Evolutionary conservation across 306 rosid species (phyloP).

Genomic region (Glycine tomentella): DNA sequence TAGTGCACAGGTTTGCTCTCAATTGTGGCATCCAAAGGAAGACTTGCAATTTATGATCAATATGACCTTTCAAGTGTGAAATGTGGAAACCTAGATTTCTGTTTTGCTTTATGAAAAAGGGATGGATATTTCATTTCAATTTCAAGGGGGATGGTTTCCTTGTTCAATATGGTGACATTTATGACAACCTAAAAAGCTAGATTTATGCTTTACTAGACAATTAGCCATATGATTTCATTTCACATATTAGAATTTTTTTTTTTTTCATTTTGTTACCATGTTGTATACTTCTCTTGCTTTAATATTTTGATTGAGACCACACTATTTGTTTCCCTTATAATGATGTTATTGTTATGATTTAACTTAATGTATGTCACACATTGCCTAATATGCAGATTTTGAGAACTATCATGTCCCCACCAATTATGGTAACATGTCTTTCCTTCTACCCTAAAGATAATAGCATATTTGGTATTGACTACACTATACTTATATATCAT

Average conservation of each 20-base stretch:
- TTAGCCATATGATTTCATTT: too few relatives aligned
- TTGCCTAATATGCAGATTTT: slow-evolving; percentile 33
- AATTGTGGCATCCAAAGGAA: not conserved
- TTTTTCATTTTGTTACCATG: too few relatives aligned
- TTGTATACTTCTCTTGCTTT: not conserved
- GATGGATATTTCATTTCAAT: slow-evolving; percentile 27
- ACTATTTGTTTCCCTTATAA: not conserved
- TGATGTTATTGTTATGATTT: slow-evolving; percentile 3
- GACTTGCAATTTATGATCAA: not conserved
- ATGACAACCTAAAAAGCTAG: not conserved
- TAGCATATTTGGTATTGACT: slow-evolving; percentile 46
- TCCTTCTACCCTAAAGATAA: slow-evolving; percentile 51
- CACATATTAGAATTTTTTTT: too few relatives aligned
- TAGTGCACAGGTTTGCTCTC: not conserved
- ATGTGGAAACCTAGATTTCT: not conserved
- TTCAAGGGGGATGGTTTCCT: slow-evolving; percentile 16
- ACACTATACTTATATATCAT: slow-evolving; percentile 36
- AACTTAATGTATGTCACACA: not conserved
- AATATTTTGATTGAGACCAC: not conserved
- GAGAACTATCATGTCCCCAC: slow-evolving; percentile 40
- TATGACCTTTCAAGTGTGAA: not conserved
- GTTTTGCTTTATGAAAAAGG: not conserved
- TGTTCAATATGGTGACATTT: not conserved
- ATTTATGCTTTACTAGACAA: too few relatives aligned
- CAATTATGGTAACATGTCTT: slow-evolving; percentile 51